Evolutionary conservation across 805 yeast species (phyloP), one percentile per base, ranked within the genome.

Genomic region (Zygotorulaspora florentina): DNA sequence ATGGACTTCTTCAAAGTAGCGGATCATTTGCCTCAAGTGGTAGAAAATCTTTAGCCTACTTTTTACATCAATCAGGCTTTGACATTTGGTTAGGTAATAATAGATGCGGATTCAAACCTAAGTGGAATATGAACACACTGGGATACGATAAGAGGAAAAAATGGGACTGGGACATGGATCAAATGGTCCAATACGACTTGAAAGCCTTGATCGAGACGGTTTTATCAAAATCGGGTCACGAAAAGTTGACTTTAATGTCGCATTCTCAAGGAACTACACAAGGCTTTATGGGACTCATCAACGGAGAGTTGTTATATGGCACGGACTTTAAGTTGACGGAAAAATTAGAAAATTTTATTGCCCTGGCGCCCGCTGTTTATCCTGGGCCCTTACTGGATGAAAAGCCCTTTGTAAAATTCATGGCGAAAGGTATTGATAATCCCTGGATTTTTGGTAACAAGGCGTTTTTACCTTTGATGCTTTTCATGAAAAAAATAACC

Each of bases 211-310:
- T 90, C 8, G 77, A 81, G 29, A 74, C 75, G 45, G 83, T 89
- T 0, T 62, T 81, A 29, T 48, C 61, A 1, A 60, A 56, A 17
- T 64, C 76, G 0, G 57, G 59, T 5, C 58, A 64, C 42, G 58
- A 61, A 3, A 76, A 81, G 55, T 55, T 90, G 7, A 73, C 83
- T 0, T 65, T 91, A 17, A 74, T 83, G 8, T 90, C 90, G 1
- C 99, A 91, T 62, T 87, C 95, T 12, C 98, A 93, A 66, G 98
- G 98, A 0, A 89, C 96, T 1, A 80, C 96, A 0, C 96, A 90
- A 64, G 74, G 85, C 0, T 84, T 88, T 45, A 68, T 85, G 56
- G 78, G 88, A 39, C 68, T 93, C 29, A 75, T 84, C 13, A 68
- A 70, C 42, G 75, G 74, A 17, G 63, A 59, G 34, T 35, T 53